Percentiles rank a stretch among this genome's conserved stretches.
phyloP scores from a whole-genome alignment of 2,329 filamentous ascomycete species.

The Thermoascus crustaceus region DNA sequence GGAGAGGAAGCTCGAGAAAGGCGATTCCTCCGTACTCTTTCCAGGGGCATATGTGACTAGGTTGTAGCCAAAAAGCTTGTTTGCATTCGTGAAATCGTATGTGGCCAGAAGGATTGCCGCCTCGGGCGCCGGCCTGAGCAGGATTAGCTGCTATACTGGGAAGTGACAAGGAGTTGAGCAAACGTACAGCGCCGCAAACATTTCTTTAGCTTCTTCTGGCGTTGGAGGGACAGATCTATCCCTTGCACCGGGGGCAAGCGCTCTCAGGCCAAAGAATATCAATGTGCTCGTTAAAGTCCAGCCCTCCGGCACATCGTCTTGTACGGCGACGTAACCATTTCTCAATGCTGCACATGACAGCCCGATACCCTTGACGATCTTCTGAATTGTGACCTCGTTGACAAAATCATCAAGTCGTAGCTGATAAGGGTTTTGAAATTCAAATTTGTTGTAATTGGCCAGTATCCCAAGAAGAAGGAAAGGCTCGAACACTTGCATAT shows the following conservation, averaged over 20 bases:
- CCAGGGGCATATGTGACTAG: constrained; percentile 59
- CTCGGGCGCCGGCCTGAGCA: constrained; percentile 62
- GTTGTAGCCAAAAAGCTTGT: constrained; percentile 89
- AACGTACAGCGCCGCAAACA: constrained; percentile 70
- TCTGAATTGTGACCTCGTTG: constrained; percentile 77
- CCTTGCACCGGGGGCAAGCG: constrained; percentile 61
- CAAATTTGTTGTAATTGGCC: constrained; percentile 98
- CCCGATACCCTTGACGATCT: constrained; percentile 70
- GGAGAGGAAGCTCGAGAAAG: constrained; percentile 76
- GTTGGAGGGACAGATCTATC: constrained; percentile 55
- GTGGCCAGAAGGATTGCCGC: constrained; percentile 73
- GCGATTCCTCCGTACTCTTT: constrained; percentile 57
- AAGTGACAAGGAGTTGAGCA: constrained; percentile 2
- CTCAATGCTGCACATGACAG: constrained; percentile 60
- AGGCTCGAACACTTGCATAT: constrained; percentile 58
- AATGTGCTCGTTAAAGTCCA: constrained; percentile 80
- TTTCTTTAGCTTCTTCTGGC: constrained; percentile 69
- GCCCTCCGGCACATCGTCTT: constrained; percentile 82
- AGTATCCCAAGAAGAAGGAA: constrained; percentile 79
- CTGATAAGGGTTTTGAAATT: constrained; percentile 94
- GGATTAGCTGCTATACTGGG: constrained; percentile 17
- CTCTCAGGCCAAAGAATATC: constrained; percentile 74
- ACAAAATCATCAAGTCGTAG: constrained; percentile 89
- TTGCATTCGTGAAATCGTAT: constrained; percentile 90
- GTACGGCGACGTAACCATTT: constrained; percentile 71